These are phyloP conservation scores for Vigna angularis DNA, from an alignment of 306 rosid genomes.

Conservation along the genomic window DNA sequence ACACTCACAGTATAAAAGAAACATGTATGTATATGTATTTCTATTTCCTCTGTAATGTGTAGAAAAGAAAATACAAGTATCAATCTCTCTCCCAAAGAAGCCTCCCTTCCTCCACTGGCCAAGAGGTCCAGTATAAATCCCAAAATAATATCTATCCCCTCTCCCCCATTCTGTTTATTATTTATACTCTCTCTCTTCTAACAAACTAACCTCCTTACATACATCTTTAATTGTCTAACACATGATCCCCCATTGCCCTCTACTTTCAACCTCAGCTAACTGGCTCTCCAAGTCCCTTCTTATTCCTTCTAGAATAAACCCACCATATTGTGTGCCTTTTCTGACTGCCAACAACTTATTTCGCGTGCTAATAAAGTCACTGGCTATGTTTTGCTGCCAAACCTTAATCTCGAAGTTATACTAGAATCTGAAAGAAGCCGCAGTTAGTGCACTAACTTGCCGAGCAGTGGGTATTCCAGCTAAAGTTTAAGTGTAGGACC, in stretches of 20 bases:
- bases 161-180: too few species aligned
- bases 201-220: too few species aligned
- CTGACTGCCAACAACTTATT: neutral
- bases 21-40: too few species aligned
- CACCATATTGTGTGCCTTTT: neutral
- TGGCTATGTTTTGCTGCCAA: constrained; percentile 2
- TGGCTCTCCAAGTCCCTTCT: neutral
- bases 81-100: too few species aligned
- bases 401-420: neutral
- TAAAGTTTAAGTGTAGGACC: neutral
- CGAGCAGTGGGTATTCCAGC: neutral
- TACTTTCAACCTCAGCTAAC: neutral
- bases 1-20: too few species aligned
- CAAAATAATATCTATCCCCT: too few species aligned
- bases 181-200: too few species aligned
- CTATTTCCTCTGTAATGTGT: too few species aligned
- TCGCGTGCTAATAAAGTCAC: neutral
- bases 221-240: too few species aligned
- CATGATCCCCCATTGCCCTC: neutral
- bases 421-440: neutral
- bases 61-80: too few species aligned
- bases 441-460: neutral
- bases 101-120: too few species aligned
- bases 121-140: too few species aligned
- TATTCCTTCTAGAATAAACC: neutral